Base-by-base conservation (phyloP, 805 yeast genomes). In the Wickerhamiella spandovensis region DNA sequence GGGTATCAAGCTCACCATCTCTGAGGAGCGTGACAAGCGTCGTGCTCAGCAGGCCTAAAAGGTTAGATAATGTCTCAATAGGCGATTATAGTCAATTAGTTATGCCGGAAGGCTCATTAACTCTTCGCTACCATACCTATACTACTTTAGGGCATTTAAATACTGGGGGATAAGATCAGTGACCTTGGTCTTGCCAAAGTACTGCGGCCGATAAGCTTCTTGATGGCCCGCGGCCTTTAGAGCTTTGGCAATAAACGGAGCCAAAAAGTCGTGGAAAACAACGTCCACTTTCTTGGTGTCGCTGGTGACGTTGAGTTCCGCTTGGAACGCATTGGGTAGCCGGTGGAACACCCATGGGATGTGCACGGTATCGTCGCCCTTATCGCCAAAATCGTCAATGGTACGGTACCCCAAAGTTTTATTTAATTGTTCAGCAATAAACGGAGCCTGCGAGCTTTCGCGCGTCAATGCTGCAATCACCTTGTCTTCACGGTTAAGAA, bases 21-120 rank as follows among this genome's bases (percentile, higher is more conserved):
- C 95, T 69, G 96, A 88, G 78, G 96, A 88, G 82, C 87, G 96
- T 77, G 96, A 88, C 85, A 81, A 89, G 81, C 89, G 95, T 77
- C 84, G 95, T 77, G 88, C 90, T 69, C 84, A 35, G 39, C 39
- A 78, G 71, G 73, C 71, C 64, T 63, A 63, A 56, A 51, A 51
- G 39, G 39, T 35, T 35, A 35, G 39, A 35, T 35, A 35, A 35
- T 35, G 39, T 35, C 39, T 9, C 46, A 17, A 18, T 18, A 28
- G 38, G 38, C 46, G 18, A n/a, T 23, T n/a, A 23, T 18, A 44
- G 18, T 44, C 46, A 44, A 44, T n/a, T 44, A 44, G 46, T 28
- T 13, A 44, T 28, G 46, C 46, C 23, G 22, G 23, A 23, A 35
- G 39, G 39, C 39, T 35, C 20, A 28, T 28, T 9, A 28, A 28